These are phyloP conservation scores for Pelagophyceae sp. DNA, from an alignment of 352 stramenopile species.

Conservation along the genomic window DNA sequence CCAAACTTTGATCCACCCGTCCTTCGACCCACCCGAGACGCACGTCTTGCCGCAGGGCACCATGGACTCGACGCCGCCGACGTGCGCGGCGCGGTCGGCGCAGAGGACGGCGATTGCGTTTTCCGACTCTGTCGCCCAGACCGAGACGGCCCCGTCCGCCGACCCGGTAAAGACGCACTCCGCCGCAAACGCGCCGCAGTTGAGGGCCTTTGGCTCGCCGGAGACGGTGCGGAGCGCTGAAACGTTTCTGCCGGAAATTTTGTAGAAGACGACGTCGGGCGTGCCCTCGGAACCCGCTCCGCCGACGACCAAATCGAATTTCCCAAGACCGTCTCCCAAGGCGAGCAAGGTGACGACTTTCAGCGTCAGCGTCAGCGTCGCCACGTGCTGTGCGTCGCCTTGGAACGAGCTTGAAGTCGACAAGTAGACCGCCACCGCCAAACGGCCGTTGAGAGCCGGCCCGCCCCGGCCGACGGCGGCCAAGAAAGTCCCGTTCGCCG, in stretches of 20 bases:
- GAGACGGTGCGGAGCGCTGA: background rate
- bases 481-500: background rate
- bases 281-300: background rate
- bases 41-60: background rate
- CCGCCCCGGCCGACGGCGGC: background rate
- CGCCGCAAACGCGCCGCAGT: background rate
- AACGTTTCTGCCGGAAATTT: background rate
- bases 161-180: background rate
- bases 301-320: background rate
- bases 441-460: background rate
- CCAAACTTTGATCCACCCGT: slow-evolving; percentile 20
- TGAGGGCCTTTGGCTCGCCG: background rate
- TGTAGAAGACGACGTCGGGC: background rate
- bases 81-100: background rate
- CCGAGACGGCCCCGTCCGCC: background rate
- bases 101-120: background rate
- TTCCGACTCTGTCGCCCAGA: background rate
- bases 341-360: background rate
- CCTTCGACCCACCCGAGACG: background rate
- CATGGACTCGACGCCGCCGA: background rate
- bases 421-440: background rate
- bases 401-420: background rate
- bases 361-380: background rate
- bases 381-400: background rate
- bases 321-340: background rate